A percentile compares a stretch with the other conserved stretches of the same genome.
Conservation (phyloP, 2,329 filamentous ascomycete genomes). For the Ceratocystis cacaofunesta region DNA sequence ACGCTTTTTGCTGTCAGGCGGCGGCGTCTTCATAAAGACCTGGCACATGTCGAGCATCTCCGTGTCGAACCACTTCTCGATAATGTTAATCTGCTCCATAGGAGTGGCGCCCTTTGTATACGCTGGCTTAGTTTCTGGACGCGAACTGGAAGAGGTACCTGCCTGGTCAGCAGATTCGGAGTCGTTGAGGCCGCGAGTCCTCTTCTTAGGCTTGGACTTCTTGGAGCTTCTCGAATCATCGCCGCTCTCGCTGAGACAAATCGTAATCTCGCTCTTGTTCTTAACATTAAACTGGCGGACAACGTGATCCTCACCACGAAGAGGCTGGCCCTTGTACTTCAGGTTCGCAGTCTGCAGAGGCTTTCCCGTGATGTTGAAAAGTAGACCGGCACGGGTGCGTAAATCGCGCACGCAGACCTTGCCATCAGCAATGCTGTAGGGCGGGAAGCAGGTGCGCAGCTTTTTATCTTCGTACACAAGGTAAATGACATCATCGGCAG, state of each 20-base stretch:
- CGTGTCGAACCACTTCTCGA: conserved; percentile 47
- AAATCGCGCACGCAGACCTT: conserved; percentile 53
- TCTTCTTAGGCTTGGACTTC: conserved; percentile 31
- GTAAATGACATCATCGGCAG: conserved; percentile 11
- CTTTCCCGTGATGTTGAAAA: conserved; percentile 50
- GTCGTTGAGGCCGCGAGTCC: conserved; percentile 22
- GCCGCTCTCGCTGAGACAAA: not conserved
- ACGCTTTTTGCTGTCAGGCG: conserved; percentile 49
- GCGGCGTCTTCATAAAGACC: conserved; percentile 47
- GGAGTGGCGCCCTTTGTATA: conserved; percentile 20
- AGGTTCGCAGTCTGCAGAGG: conserved; percentile 51
- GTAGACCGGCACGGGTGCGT: conserved; percentile 48
- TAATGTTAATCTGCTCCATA: conserved; percentile 50
- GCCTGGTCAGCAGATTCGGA: conserved; percentile 3
- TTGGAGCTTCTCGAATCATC: conserved; percentile 24
- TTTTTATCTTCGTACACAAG: conserved; percentile 5
- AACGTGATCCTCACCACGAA: conserved; percentile 27
- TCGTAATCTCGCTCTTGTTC: conserved; percentile 44
- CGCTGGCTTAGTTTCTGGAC: not conserved
- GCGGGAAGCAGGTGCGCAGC: conserved; percentile 38
- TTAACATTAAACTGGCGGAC: conserved; percentile 48
- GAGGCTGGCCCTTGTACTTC: conserved; percentile 45
- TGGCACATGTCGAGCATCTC: conserved; percentile 51
- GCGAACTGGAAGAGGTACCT: not conserved
- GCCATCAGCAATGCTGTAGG: conserved; percentile 60